A percentile compares a stretch with the other conserved stretches of the same genome.
Conservation (phyloP, 2,329 filamentous ascomycete species). For the Ramichloridium luteum region DNA sequence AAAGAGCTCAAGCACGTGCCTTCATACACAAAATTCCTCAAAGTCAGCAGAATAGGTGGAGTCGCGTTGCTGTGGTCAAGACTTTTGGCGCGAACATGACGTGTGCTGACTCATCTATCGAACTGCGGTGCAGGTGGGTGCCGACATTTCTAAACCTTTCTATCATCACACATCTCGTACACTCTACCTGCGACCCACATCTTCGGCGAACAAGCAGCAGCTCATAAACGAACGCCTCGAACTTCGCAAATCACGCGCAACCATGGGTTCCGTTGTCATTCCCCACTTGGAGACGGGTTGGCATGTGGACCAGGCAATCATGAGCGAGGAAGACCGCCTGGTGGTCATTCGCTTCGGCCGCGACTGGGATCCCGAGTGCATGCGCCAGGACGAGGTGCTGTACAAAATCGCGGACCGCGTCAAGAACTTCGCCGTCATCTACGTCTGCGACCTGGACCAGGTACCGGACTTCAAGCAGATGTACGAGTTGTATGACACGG, state of each 20-base stretch:
- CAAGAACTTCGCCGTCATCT: slow-evolving; percentile 87
- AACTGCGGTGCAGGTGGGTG: no score
- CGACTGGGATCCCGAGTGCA: slow-evolving; percentile 70
- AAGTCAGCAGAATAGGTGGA: no score
- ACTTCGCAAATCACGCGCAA: slow-evolving; percentile 8
- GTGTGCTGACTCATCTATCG: no score
- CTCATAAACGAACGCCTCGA: no score
- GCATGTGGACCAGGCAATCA: slow-evolving; percentile 97
- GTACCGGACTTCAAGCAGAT: slow-evolving; percentile 91
- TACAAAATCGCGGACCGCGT: slow-evolving; percentile 88
- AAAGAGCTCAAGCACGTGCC: no score
- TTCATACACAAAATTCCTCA: no score
- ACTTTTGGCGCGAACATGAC: no score
- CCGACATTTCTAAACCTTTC: no score
- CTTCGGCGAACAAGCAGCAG: no score
- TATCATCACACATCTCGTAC: no score
- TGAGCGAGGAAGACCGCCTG: slow-evolving; percentile 78
- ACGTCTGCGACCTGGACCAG: slow-evolving; percentile 84
- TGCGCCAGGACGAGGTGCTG: slow-evolving; percentile 82
- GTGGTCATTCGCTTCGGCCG: slow-evolving; percentile 90
- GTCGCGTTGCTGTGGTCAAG: no score
- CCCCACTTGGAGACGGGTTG: slow-evolving; percentile 85
- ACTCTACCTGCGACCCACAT: no score
- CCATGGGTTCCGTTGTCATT: slow-evolving; percentile 75
- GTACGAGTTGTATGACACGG: slow-evolving; percentile 72